Evolutionary conservation across 306 rosid genomes (phyloP).

Genomic region (Castanospermum australe): DNA sequence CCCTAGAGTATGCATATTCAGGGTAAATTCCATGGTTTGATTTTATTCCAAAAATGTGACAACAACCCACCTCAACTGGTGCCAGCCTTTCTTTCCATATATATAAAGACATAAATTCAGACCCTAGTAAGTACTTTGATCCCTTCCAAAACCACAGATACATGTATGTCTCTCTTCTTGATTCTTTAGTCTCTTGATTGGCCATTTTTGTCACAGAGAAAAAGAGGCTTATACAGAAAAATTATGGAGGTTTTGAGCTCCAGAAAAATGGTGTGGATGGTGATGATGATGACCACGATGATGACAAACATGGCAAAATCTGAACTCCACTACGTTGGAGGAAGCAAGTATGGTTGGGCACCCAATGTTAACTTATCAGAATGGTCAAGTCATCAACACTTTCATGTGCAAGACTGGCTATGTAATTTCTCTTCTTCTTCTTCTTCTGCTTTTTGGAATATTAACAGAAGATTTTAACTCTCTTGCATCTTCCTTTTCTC

Average conservation of each 20-base stretch:
- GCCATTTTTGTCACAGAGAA: not conserved
- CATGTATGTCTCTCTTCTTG: not conserved
- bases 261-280: not conserved
- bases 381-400: slow-evolving; percentile 34
- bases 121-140: not conserved
- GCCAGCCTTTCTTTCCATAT: not conserved
- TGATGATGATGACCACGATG: not conserved
- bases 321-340: slow-evolving; percentile 38
- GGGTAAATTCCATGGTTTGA: not conserved
- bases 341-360: slow-evolving; percentile 15
- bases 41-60: slow-evolving; percentile 10
- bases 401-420: slow-evolving; percentile 33
- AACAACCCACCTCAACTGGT: not conserved
- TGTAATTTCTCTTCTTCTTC: slow-evolving; percentile 25
- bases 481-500: not conserved
- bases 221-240: not conserved
- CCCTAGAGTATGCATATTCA: not conserved
- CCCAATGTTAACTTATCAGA: slow-evolving; percentile 26
- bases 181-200: not conserved
- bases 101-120: not conserved
- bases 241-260: slow-evolving; percentile 24
- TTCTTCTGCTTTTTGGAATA: not conserved
- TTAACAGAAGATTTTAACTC: not conserved
- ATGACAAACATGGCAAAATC: slow-evolving; percentile 10
- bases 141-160: not conserved